Base-by-base conservation (phyloP, 1,284 basidiomycete species). In the Apiotrichum porosum region DNA sequence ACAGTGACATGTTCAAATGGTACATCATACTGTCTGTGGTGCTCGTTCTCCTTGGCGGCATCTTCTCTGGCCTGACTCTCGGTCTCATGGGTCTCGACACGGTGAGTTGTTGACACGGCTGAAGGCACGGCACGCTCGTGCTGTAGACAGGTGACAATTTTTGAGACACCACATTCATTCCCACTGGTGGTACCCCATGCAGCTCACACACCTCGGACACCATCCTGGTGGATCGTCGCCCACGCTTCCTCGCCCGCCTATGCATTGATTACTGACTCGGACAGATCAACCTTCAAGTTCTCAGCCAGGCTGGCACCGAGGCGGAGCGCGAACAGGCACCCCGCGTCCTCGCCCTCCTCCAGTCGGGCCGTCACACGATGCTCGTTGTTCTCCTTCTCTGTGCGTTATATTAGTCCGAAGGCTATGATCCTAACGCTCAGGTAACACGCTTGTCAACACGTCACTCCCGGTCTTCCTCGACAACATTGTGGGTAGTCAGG, bases 41-140 rank as follows among this genome's bases (percentile, higher is more conserved):
- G 3, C 51, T 71, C 15, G 66, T 71, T 2, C 35, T 69, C 8
- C 55, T 67, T 10, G 75, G 75, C 4, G 77, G 77, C 12, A 61
- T 78, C 22, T 78, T 77, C 61, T 74, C 75, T 0, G 77, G 77
- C 5, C 65, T 79, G 36, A 78, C 77, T 2, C 68, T 79, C 6
- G 77, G 75, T 5, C 58, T 79, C 34, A 78, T 78, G 77, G 76
- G 76, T 19, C 62, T 75, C 24, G 74, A 75, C 50, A 66, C 65
- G 50, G 72, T 67, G 39, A 35, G 60, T 59, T 3, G 6, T n/a
- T n/a, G n/a, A n/a, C n/a, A n/a, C n/a, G n/a, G n/a, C n/a, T n/a
- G n/a, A n/a, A n/a, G n/a, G n/a, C n/a, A n/a, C n/a, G n/a, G n/a
- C n/a, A n/a, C n/a, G n/a, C n/a, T 19, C 34, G 18, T 9, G 18